Evolutionary conservation across 495 filamentous ascomycete species (phyloP), one percentile per base, ranked within the genome.

Genomic region (Aspergillus campestris): DNA sequence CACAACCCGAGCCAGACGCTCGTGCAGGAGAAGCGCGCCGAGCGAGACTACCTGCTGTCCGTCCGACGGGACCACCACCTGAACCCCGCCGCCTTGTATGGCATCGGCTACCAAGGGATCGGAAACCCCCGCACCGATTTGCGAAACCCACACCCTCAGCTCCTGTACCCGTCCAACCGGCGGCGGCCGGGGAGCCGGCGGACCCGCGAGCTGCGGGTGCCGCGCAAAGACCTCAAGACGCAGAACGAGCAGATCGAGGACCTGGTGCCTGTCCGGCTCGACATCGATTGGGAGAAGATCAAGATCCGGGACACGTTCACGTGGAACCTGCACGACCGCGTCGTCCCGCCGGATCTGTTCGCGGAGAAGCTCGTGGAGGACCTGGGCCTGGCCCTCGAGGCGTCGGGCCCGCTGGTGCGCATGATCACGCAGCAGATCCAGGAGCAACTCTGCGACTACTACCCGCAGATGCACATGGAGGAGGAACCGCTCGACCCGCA

Each of bases 261-360:
- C 53, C 70, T 98, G 47, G 87, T 96, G 0, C 92, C 92, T 1
- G 77, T 98, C 32, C 77, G 92, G 33, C 69, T 98, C 36, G 92
- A 98, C 50, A 87, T 97, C 37, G 94, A 98, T 53, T 89, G 83
- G 77, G 90, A 96, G 47, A 94, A 94, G 66, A 79, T 96, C 53
- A 91, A 94, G 67, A 78, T 98, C 48, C 82, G 92, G 56, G 92
- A 98, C 65, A 98, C 92, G 7, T 96, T 98, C 56, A 98, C 92
- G 13, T 98, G 89, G 87, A 98, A 97, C 62, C 79, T 98, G 41
- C 87, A 95, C 59, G 92, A 98, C 56, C 79, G 87, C 40, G 78
- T 89, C 15, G 76, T 92, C 5, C 74, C 78, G 10, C 75, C 82
- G 30, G 86, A 92, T 12, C 47, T 88, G 15, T 95, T 97, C 63